A percentile compares a stretch with the other conserved stretches of the same genome.
These are phyloP conservation scores for Tolypocladium amazonense DNA, from an alignment of 2,329 filamentous ascomycete species.

Conservation along the genomic window DNA sequence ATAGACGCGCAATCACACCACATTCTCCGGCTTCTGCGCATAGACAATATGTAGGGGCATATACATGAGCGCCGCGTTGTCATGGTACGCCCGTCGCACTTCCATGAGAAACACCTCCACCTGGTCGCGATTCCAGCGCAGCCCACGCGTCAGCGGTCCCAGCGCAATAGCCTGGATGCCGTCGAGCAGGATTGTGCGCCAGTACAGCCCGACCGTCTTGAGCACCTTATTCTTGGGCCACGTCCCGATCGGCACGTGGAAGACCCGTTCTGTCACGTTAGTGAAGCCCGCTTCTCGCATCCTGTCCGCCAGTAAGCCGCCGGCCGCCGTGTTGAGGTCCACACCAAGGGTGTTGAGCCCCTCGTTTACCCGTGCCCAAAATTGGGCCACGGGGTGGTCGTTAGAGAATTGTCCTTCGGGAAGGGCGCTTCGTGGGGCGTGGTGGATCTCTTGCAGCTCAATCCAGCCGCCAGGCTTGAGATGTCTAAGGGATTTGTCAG, in stretches of 20 bases:
- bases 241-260: slow-evolving; percentile 42
- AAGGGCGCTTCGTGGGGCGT: slow-evolving; percentile 33
- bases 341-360: slow-evolving; percentile 33
- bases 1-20: neutral
- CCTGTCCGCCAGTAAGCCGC: slow-evolving; percentile 27
- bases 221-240: slow-evolving; percentile 41
- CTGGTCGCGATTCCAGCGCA: slow-evolving; percentile 36
- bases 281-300: slow-evolving; percentile 41
- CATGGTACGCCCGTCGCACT: slow-evolving; percentile 36
- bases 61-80: slow-evolving; percentile 34
- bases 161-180: slow-evolving; percentile 40
- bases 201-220: slow-evolving; percentile 41
- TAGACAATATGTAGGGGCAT: slow-evolving; percentile 47
- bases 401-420: slow-evolving; percentile 23
- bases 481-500: slow-evolving; percentile 23
- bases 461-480: slow-evolving; percentile 44
- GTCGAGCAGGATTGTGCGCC: slow-evolving; percentile 38
- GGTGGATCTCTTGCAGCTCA: slow-evolving; percentile 44
- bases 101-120: slow-evolving; percentile 37
- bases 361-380: slow-evolving; percentile 33
- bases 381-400: slow-evolving; percentile 31
- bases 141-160: slow-evolving; percentile 37
- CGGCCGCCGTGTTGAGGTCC: slow-evolving; percentile 32
- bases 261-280: slow-evolving; percentile 38
- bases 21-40: slow-evolving; percentile 34